Conservation (phyloP, 1,139 yeast species). For the Kodamaea fungicola region DNA sequence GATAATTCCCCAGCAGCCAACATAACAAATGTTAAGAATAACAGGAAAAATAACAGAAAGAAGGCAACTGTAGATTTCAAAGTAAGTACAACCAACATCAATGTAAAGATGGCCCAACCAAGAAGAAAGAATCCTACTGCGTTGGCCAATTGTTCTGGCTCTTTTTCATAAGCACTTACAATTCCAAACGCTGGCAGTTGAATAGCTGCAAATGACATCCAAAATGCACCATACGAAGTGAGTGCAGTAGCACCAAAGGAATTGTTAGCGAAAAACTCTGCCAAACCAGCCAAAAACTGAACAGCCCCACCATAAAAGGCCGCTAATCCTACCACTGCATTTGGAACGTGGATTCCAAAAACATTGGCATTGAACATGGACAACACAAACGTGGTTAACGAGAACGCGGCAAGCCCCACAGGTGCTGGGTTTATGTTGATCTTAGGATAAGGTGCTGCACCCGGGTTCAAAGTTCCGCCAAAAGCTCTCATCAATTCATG, state of each 20-base stretch:
- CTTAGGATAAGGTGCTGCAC: conserved; percentile 59
- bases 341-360: conserved; percentile 51
- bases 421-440: conserved; percentile 87
- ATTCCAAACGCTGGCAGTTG: conserved; percentile 74
- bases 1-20: conserved; percentile 56
- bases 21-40: conserved; percentile 54
- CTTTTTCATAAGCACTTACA: conserved; percentile 48
- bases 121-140: conserved; percentile 59
- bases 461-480: conserved; percentile 72
- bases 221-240: conserved; percentile 81
- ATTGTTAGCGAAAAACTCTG: conserved; percentile 72
- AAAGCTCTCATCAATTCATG: conserved; percentile 64
- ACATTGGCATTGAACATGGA: conserved; percentile 55
- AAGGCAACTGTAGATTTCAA: conserved; percentile 65
- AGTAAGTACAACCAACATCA: conserved; percentile 54
- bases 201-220: conserved; percentile 81
- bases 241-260: conserved; percentile 90
- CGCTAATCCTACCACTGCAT: conserved; percentile 68
- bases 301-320: conserved; percentile 84
- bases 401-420: conserved; percentile 79
- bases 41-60: conserved; percentile 48
- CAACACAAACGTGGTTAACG: conserved; percentile 78
- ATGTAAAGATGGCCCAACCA: conserved; percentile 69
- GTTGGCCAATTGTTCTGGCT: conserved; percentile 40
- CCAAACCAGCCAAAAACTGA: conserved; percentile 72